Base-by-base conservation (phyloP, 371 early-diverging fungal species). In the Circinella minor region DNA sequence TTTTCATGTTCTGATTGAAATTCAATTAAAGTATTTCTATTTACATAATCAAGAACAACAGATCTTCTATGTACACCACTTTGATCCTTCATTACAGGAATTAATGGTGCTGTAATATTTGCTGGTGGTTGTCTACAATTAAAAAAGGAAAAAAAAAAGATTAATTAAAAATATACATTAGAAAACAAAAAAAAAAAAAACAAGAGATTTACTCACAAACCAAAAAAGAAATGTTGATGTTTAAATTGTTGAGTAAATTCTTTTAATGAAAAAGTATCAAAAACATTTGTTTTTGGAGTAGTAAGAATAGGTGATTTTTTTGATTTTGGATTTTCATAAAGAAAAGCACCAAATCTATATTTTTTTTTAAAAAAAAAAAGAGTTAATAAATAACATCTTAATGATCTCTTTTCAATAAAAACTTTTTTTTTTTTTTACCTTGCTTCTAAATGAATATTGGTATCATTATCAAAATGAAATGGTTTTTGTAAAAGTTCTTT, bases 291-390 rank as follows among this genome's bases (percentile, higher is more conserved):
- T 61, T 69, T 43, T 13, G 65, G 55, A 34, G 77, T 47, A 13
- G 48, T 17, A 57, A 68, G 51, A 27, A 68, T 70, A 7, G 46
- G 39, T 17, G 46, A 46, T 36, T 59, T 47, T n/a, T 36, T 63
- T 55, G 60, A 27, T 61, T 62, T 46, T 18, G 70, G 66, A 61
- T 79, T 71, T 38, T 71, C 57, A 18, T 77, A 74, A 4, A 81
- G 64, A 27, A 76, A 36, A 61, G 77, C 61, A n/a, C 82, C 82
- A 71, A 81, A 79, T 67, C 82, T 81, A 71, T 11, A 38, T 27
- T 57, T 55, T 59, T 59, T 34, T 6, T 14, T 18, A 48, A 36
- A 49, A 20, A 65, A 60, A 59, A 13, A 27, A 59, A 20, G 3
- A 17, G 20, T 55, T 18, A 17, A 27, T 27, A 27, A 27, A 27